Conservation (phyloP, 2,329 filamentous ascomycete genomes). For the Alternaria arborescens region DNA sequence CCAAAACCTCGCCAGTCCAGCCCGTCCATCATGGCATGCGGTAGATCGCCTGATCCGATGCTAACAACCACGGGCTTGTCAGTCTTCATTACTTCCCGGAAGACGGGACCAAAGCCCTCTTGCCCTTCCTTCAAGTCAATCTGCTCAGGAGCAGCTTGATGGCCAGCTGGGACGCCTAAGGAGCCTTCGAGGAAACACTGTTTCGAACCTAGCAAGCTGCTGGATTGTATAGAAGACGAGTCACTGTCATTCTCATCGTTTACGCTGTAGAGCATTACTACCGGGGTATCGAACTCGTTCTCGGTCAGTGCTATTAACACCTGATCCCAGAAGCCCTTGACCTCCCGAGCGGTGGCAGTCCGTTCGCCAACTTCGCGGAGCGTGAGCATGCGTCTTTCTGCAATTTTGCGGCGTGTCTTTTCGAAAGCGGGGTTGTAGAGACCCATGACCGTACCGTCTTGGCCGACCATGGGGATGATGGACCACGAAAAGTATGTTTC, state of each 20-base stretch:
- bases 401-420: slow-evolving; percentile 79
- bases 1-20: slow-evolving; percentile 76
- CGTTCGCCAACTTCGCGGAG: slow-evolving; percentile 79
- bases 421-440: slow-evolving; percentile 84
- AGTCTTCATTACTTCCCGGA: slow-evolving; percentile 77
- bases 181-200: slow-evolving; percentile 75
- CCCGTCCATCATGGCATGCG: slow-evolving; percentile 69
- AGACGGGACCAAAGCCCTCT: slow-evolving; percentile 78
- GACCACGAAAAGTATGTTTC: slow-evolving; percentile 87
- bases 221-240: slow-evolving; percentile 74
- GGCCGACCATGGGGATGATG: slow-evolving; percentile 78
- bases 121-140: slow-evolving; percentile 75
- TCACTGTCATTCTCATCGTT: slow-evolving; percentile 76
- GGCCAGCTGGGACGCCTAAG: slow-evolving; percentile 71
- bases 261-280: slow-evolving; percentile 79
- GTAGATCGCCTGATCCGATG: slow-evolving; percentile 71
- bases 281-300: slow-evolving; percentile 79
- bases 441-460: slow-evolving; percentile 76
- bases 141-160: slow-evolving; percentile 66
- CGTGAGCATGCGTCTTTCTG: slow-evolving; percentile 80
- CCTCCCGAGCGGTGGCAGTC: slow-evolving; percentile 74
- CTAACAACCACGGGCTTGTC: slow-evolving; percentile 73
- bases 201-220: slow-evolving; percentile 68
- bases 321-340: slow-evolving; percentile 77
- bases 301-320: slow-evolving; percentile 74